phyloP scores from a whole-genome alignment of 2,329 filamentous ascomycete species.

The Fusarium redolens region DNA sequence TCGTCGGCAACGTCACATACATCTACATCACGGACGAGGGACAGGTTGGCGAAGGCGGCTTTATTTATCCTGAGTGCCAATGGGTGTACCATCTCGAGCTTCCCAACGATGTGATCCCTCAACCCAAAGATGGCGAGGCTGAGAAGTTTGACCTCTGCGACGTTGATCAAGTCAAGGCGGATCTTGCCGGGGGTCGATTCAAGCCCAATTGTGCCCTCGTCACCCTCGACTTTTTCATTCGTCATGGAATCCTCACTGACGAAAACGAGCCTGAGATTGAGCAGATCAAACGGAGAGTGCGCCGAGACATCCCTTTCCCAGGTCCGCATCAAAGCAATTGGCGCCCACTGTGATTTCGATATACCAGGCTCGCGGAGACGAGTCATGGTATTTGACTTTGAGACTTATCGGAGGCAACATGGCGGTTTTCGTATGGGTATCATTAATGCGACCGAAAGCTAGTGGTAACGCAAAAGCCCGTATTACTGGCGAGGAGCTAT shows the following conservation, averaged over 20 bases:
- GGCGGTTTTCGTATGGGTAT: slow-evolving; percentile 41
- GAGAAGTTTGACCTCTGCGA: slow-evolving; percentile 83
- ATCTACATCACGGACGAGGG: slow-evolving; percentile 81
- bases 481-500: slow-evolving; percentile 13
- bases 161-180: slow-evolving; percentile 78
- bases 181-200: slow-evolving; percentile 79
- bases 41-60: slow-evolving; percentile 81
- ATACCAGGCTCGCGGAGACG: background rate
- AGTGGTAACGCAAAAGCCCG: slow-evolving; percentile 25
- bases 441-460: slow-evolving; percentile 40
- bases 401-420: slow-evolving; percentile 17
- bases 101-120: slow-evolving; percentile 72
- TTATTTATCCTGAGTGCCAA: slow-evolving; percentile 91
- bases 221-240: slow-evolving; percentile 88
- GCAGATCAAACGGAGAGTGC: slow-evolving; percentile 79
- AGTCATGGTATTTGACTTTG: slow-evolving; percentile 10
- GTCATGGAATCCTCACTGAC: slow-evolving; percentile 81
- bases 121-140: slow-evolving; percentile 89
- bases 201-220: slow-evolving; percentile 93
- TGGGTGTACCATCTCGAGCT: slow-evolving; percentile 92
- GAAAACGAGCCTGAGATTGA: slow-evolving; percentile 84
- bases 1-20: slow-evolving; percentile 82
- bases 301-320: slow-evolving; percentile 84
- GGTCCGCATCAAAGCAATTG: slow-evolving; percentile 65
- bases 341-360: slow-evolving; percentile 30